Base-by-base conservation (phyloP, 2,329 filamentous ascomycete genomes). In the Hypomyces rosellus region DNA sequence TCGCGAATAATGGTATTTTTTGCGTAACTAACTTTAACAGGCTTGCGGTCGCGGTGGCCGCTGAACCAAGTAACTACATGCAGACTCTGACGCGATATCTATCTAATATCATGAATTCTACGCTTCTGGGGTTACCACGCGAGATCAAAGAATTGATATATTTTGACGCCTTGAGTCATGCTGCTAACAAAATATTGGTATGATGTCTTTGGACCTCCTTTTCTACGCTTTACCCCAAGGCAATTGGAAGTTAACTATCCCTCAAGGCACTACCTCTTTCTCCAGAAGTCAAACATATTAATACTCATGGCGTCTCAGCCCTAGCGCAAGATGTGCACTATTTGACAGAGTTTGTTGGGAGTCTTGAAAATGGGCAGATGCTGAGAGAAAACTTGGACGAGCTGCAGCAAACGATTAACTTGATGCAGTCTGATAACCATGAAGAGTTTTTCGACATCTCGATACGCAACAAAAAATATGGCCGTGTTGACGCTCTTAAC, bases 141-240 rank as follows among this genome's bases (percentile, higher is more conserved):
- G 89, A 95, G 62, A 96, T 99, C 69, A 97, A 97, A 65, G 90
- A 96, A 65, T 82, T 96, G 50, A 96, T 99, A 60, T 97, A 99
- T 71, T 96, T 96, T 63, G 93, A 97, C 65, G 93, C 93, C 0
- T 78, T 99, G 34, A 90, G 85, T 49, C 93, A 99, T 67, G 90
- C 93, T 2, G 86, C 89, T 3, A 87, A 87, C 54, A 89, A 87
- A 67, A 93, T 96, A 50, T 69, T 96, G 55, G 86, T 88, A 65
- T 59, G 76, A 63, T 5, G 14, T 8, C 41, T 9, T 16, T 20
- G 5, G 34, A 7, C 15, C 3, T 15, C 22, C 15, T 18, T 18
- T 6, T n/a, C 1, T 25, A 13, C 11, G 33, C 34, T 18, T 34
- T 5, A 12, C 38, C 11, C 12, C 11, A 3, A 6, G 16, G 14